These are phyloP conservation scores for Biscogniauxia sp. DNA, from an alignment of 2,329 filamentous ascomycete species.

Conservation along the genomic window DNA sequence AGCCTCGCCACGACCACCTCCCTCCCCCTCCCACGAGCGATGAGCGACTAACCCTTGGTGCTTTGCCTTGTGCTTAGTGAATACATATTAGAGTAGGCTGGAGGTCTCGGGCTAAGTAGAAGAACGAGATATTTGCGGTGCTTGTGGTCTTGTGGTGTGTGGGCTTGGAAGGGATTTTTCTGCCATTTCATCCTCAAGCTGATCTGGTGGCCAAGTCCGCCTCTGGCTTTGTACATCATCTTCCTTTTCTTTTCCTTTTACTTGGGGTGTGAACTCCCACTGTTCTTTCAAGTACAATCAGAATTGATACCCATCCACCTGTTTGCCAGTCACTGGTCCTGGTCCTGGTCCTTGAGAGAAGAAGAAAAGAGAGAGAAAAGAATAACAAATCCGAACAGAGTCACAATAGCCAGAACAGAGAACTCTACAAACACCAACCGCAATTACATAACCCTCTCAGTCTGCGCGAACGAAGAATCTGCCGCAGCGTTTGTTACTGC, in stretches of 20 bases:
- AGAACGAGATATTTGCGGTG: constrained; percentile 29
- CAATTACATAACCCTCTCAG: constrained; percentile 5
- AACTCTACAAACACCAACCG: constrained; percentile 16
- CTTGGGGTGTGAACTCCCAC: constrained; percentile 27
- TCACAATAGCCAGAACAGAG: constrained; percentile 23
- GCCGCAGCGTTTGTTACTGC: constrained; percentile 19
- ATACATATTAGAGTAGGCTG: constrained; percentile 27
- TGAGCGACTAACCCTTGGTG: constrained; percentile 16
- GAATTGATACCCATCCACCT: constrained; percentile 36
- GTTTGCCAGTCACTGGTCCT: constrained; percentile 30
- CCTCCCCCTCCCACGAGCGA: constrained; percentile 12
- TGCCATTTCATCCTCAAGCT: constrained; percentile 28
- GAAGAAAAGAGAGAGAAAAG: constrained; percentile 20
- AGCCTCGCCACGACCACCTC: constrained; percentile 5
- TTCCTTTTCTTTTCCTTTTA: constrained; percentile 16
- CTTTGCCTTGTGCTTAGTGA: constrained; percentile 22
- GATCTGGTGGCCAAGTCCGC: constrained; percentile 29
- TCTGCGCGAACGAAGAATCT: constrained; percentile 16
- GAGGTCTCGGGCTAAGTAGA: constrained; percentile 27
- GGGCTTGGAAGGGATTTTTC: constrained; percentile 25
- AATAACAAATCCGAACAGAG: constrained; percentile 13
- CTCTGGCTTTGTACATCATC: constrained; percentile 36
- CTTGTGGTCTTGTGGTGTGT: constrained; percentile 25
- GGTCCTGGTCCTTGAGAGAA: constrained; percentile 21
- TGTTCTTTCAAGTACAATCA: constrained; percentile 36